Percentiles rank a stretch among this genome's conserved stretches.
phyloP scores from a whole-genome alignment of 2,329 filamentous ascomycete genomes.

The Alternaria alternata region DNA sequence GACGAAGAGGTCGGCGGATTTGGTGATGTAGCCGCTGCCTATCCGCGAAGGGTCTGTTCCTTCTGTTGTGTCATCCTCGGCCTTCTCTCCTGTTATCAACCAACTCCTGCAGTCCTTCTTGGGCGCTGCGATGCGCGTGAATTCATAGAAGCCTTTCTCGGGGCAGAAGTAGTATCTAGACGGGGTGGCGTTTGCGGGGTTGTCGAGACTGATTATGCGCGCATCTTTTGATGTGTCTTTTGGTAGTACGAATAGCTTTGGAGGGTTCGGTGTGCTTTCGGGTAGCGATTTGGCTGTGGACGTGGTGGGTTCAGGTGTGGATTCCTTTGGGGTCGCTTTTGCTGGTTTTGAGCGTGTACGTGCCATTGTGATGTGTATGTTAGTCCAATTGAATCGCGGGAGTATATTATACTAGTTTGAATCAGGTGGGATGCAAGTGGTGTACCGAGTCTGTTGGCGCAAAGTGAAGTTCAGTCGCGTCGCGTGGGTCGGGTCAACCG shows the following conservation, averaged over 20 bases:
- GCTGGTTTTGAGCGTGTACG: constrained; percentile 47
- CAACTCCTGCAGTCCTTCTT: constrained; percentile 63
- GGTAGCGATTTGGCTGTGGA: constrained; percentile 43
- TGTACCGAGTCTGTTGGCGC: neutral
- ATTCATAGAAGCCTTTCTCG: constrained; percentile 66
- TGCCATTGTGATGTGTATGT: constrained; percentile 34
- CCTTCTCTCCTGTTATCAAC: constrained; percentile 53
- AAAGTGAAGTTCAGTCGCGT: constrained; percentile 9
- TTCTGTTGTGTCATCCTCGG: constrained; percentile 1
- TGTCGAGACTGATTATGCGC: constrained; percentile 63
- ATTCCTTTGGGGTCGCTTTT: constrained; percentile 21
- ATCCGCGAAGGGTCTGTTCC: constrained; percentile 16
- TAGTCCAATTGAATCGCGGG: neutral
- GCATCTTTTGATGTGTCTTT: constrained; percentile 60
- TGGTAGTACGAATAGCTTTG: constrained; percentile 67
- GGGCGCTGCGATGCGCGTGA: constrained; percentile 64
- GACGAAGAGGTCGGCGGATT: constrained; percentile 77
- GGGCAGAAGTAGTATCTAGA: constrained; percentile 68
- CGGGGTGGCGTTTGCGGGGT: constrained; percentile 59
- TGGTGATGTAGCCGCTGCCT: constrained; percentile 64
- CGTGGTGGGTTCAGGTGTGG: constrained; percentile 33
- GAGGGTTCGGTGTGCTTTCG: constrained; percentile 52
- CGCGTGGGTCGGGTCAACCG: constrained; percentile 20
- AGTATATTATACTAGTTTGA: neutral
- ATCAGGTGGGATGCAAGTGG: neutral